Evolutionary conservation across 257 asterid species (phyloP).

Genomic region (Echium plantagineum): DNA sequence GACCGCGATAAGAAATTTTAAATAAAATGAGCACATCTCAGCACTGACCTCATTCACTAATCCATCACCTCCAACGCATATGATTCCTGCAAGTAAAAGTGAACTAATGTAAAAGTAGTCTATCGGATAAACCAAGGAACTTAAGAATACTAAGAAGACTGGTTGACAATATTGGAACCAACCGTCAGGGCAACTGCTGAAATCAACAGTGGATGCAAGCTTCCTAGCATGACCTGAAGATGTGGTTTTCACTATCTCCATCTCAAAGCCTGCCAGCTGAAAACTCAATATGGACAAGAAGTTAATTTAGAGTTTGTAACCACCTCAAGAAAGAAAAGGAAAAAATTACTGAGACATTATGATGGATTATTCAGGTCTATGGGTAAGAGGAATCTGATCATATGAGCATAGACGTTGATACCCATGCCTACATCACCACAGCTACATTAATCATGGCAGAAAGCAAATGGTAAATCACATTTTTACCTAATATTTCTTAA

Average conservation of each 20-base stretch:
- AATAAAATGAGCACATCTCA: not conserved
- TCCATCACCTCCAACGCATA: constrained; percentile 99
- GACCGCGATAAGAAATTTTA: not conserved
- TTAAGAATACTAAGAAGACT: not conserved
- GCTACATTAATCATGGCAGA: not conserved
- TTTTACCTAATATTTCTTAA: too few species aligned
- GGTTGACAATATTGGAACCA: not conserved
- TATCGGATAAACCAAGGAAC: constrained; percentile 4
- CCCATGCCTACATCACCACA: too few species aligned
- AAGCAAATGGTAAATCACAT: not conserved
- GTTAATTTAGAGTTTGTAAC: not conserved
- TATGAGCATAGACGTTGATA: too few species aligned
- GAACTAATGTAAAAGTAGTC: constrained; percentile 2
- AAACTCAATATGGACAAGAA: constrained; percentile 5
- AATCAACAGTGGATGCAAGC: constrained; percentile 83
- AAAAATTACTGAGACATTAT: not conserved
- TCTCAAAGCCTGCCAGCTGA: constrained; percentile 96
- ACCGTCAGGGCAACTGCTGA: constrained; percentile 98
- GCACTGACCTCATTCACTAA: constrained; percentile 82
- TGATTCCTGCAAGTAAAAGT: constrained; percentile 53
- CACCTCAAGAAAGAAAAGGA: not conserved
- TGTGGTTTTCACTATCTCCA: constrained; percentile 87
- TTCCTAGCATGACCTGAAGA: constrained; percentile 97
- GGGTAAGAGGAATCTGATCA: not conserved
- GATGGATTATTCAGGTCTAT: not conserved